Evolutionary conservation across 768 basidiomycete genomes (phyloP), one percentile per base, ranked within the genome.

Genomic region (Cyathus striatus): DNA sequence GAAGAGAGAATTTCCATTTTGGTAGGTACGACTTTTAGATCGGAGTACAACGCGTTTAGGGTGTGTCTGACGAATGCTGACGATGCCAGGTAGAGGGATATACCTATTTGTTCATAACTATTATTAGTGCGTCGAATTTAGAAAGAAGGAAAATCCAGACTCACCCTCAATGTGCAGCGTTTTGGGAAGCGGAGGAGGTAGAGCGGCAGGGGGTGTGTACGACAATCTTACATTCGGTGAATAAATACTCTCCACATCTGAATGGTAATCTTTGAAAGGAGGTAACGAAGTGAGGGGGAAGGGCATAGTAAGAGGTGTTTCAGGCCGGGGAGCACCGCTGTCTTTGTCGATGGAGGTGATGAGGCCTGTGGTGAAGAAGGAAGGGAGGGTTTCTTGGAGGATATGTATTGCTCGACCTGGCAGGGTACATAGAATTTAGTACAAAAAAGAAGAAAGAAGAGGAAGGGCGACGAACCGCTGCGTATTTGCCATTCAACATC

Each of bases 401-500:
- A 85, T 64, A 53, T 79, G 75, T 41, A 86, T 81, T 3, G 81
- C 84, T 25, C 86, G 80, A 39, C 86, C 87, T 90, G n/a, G 35
- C 17, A 30, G 22, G 47, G 18, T 23, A 25, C 26, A n/a, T 48
- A 22, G 32, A 42, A 41, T 32, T 43, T 23, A 12, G 23, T 36
- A 22, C 33, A 26, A 32, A 38, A 23, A 18, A 38, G 25, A 16
- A 27, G 20, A 24, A 4, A 6, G 26, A 17, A 10, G 42, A 10
- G 20, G 36, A 38, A 25, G 25, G 51, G 41, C 38, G 24, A 42
- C 56, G 52, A 59, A 83, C 87, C 86, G 52, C 84, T 86, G 20
- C 84, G 79, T 39, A 88, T 71, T 54, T 86, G 78, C 86, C 86
- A 90, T 51, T 90, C 87, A 5, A 70, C 66, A 57, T 90, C 87